Conservation (phyloP, 2,329 filamentous ascomycete species). For the Grosmannia penicillata region DNA sequence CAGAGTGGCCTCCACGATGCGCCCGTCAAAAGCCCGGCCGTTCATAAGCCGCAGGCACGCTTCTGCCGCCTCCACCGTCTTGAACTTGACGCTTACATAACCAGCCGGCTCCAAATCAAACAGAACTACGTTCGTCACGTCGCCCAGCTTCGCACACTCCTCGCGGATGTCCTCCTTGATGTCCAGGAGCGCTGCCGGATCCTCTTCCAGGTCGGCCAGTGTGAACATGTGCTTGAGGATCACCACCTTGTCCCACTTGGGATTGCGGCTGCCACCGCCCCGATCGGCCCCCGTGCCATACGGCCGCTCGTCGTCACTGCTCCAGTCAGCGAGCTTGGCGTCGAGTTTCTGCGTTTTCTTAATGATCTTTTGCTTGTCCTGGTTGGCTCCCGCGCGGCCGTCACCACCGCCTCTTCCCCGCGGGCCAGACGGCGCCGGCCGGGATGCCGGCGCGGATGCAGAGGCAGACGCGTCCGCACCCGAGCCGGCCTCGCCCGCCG, state of each 20-base stretch:
- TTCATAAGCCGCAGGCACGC: conserved; percentile 64
- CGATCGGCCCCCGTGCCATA: conserved; percentile 13
- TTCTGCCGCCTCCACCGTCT: conserved; percentile 51
- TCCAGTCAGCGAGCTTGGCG: conserved; percentile 88
- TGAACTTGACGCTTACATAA: conserved; percentile 73
- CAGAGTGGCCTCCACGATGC: conserved; percentile 55
- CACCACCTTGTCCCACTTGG: conserved; percentile 62
- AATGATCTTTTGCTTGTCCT: conserved; percentile 80
- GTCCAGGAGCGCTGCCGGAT: conserved; percentile 68
- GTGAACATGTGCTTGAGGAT: conserved; percentile 92
- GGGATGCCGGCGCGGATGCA: conserved; percentile 7
- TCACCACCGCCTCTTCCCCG: conserved; percentile 5
- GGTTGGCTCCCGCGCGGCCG: conserved; percentile 24
- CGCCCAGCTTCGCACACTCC: conserved; percentile 73
- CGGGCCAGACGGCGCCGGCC: not conserved
- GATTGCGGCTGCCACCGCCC: conserved; percentile 18
- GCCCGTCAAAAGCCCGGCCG: conserved; percentile 64
- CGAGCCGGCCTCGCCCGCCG: conserved; percentile 9
- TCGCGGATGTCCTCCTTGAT: conserved; percentile 92
- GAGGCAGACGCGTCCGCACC: not conserved
- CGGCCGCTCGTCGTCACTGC: conserved; percentile 61
- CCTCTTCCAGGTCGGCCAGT: conserved; percentile 67
- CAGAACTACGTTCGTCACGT: conserved; percentile 80
- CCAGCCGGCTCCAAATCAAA: conserved; percentile 80
- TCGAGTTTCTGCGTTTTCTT: conserved; percentile 83